These are phyloP conservation scores for Leccinum pallidistipes DNA, from an alignment of 1,284 basidiomycete genomes.

Conservation along the genomic window DNA sequence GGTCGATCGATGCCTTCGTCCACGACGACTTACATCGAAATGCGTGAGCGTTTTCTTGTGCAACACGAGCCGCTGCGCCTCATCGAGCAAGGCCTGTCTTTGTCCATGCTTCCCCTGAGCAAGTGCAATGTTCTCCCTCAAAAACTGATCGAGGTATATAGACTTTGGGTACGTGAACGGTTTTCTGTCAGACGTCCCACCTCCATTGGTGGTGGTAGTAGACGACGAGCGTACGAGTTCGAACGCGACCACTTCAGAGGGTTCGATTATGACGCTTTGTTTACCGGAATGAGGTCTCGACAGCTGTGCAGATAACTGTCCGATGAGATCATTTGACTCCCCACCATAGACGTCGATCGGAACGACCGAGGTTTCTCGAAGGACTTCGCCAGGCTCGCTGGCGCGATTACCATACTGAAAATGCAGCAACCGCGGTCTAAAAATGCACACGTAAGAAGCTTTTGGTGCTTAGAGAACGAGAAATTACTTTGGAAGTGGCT, in stretches of 20 bases:
- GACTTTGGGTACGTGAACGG: constrained; percentile 60
- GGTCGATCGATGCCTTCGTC: not conserved
- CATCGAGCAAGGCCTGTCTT: constrained; percentile 48
- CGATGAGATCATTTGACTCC: constrained; percentile 55
- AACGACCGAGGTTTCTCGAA: constrained; percentile 41
- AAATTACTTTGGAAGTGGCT: constrained; percentile 34
- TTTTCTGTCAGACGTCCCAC: constrained; percentile 39
- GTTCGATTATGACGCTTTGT: constrained; percentile 57
- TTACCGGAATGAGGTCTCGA: constrained; percentile 33
- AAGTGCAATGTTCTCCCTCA: constrained; percentile 54
- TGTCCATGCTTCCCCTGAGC: constrained; percentile 47
- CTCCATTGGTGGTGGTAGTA: constrained; percentile 9
- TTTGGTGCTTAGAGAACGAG: not conserved
- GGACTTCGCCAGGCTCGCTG: constrained; percentile 31
- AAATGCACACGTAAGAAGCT: constrained; percentile 1
- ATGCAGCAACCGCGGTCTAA: constrained; percentile 39
- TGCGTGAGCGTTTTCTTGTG: constrained; percentile 49
- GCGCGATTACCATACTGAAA: constrained; percentile 42
- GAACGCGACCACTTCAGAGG: constrained; percentile 64
- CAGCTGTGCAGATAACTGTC: constrained; percentile 53
- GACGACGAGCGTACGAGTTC: constrained; percentile 40
- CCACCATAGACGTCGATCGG: constrained; percentile 41
- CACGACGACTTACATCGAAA: constrained; percentile 50
- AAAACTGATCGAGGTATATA: constrained; percentile 70
- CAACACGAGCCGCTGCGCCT: constrained; percentile 46